A percentile compares a stretch with the other conserved stretches of the same genome.
Conservation (phyloP, 169 alveolate species). For the Plasmodium chabaudi region DNA sequence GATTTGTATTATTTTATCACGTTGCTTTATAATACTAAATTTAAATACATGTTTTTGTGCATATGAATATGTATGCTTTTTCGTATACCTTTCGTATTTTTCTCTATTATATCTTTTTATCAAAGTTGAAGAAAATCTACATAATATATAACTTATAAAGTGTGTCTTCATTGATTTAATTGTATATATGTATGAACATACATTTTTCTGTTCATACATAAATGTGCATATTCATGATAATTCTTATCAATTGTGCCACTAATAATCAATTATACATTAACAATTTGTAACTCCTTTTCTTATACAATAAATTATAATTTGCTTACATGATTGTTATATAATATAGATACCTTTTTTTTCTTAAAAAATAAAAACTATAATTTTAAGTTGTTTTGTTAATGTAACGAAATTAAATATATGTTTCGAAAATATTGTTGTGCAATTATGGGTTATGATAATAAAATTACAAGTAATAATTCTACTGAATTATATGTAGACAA, state of each 20-base stretch:
- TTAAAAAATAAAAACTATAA: no score
- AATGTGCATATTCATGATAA: not conserved
- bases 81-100: not conserved
- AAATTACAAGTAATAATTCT: not conserved
- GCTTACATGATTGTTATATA: no score
- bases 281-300: no score
- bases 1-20: no score
- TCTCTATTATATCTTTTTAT: conserved; percentile 1
- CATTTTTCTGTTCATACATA: not conserved
- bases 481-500: not conserved
- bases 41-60: not conserved
- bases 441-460: not conserved
- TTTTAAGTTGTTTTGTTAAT: no score
- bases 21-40: no score
- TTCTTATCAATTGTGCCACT: no score
- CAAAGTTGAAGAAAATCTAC: not conserved
- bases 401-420: not conserved
- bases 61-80: not conserved
- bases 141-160: not conserved
- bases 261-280: no score
- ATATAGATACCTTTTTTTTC: no score
- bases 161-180: not conserved
- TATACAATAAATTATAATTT: no score
- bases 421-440: not conserved
- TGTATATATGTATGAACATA: conserved; percentile 3